Evolutionary conservation across 495 filamentous ascomycete genomes (phyloP), one percentile per base, ranked within the genome.

Genomic region (Pyrenula massariospora): DNA sequence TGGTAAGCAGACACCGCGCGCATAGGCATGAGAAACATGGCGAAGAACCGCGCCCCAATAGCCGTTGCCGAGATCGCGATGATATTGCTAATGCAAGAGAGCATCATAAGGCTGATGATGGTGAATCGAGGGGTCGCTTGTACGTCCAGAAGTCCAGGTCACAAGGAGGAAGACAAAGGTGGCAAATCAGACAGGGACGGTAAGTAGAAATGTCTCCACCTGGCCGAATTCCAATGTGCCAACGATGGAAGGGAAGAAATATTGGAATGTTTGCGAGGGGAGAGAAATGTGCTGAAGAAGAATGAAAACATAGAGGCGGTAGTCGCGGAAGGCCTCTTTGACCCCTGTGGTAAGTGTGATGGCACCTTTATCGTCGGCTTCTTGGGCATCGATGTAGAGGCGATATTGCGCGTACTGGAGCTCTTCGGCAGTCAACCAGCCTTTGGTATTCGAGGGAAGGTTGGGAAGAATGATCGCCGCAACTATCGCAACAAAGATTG

Each of bases 1-100:
- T 70, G 69, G 63, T 77, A 77, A 59, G 74, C 75, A 12, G 76
- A 70, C 56, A 79, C 79, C 31, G 77, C 0, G 85, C 86, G 72
- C 54, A 79, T 79, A 54, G 74, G 65, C 72, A 81, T 76, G 50
- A 79, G 66, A 69, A 79, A 79, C 49, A 79, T 65, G 51, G 70
- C 70, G 64, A 81, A 77, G 62, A 79, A 80, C 48, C 76, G 69
- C 0, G 75, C 68, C 0, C 73, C 76, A 59, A 79, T 79, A 21
- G 52, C 42, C 12, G 68, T 60, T 15, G 68, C 70, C 15, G 69
- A 70, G 68, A 77, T 77, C 62, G 76, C 79, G 60, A 79, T 64
- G 47, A 78, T 61, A 60, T 75, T 77, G 21, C 76, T 76, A 25
- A 73, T 55, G 50, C 77, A 73, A n/a, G 69, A 70, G 61, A 78